Conservation (phyloP, 305 asterid genomes). For the Petunia hybrid region DNA sequence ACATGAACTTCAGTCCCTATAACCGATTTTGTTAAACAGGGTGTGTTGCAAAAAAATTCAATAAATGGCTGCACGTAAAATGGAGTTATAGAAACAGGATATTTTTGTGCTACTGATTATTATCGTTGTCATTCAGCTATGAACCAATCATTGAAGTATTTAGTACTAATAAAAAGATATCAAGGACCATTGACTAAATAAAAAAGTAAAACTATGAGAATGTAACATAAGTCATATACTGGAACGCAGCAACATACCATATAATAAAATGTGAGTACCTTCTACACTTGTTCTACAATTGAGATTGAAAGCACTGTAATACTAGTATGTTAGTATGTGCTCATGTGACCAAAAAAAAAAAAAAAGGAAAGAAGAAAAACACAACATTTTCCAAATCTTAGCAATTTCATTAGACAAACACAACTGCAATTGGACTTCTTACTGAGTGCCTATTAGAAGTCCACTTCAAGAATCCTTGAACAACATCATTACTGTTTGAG, state of each 20-base stretch:
- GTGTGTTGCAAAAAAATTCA: too few relatives aligned
- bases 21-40: too few relatives aligned
- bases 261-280: background rate
- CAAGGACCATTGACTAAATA: background rate
- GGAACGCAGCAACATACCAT: background rate
- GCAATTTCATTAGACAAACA: background rate
- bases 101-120: background rate
- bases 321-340: too few relatives aligned
- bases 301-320: too few relatives aligned
- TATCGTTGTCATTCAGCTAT: background rate
- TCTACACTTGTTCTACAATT: too few relatives aligned
- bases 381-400: too few relatives aligned
- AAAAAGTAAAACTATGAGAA: too few relatives aligned
- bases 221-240: background rate
- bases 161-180: background rate
- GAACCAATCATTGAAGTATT: background rate
- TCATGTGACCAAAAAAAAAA: too few relatives aligned
- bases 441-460: constrained; percentile 44
- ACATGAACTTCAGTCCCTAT: too few relatives aligned
- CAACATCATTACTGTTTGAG: background rate
- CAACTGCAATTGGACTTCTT: constrained; percentile 51
- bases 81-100: background rate
- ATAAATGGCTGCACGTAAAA: too few relatives aligned
- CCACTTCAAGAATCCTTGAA: constrained; percentile 51
- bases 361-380: too few relatives aligned